Percentiles rank a stretch among this genome's conserved stretches.
Evolutionary conservation across 805 yeast species (phyloP).

Genomic region (Metschnikowia cerradonensis): DNA sequence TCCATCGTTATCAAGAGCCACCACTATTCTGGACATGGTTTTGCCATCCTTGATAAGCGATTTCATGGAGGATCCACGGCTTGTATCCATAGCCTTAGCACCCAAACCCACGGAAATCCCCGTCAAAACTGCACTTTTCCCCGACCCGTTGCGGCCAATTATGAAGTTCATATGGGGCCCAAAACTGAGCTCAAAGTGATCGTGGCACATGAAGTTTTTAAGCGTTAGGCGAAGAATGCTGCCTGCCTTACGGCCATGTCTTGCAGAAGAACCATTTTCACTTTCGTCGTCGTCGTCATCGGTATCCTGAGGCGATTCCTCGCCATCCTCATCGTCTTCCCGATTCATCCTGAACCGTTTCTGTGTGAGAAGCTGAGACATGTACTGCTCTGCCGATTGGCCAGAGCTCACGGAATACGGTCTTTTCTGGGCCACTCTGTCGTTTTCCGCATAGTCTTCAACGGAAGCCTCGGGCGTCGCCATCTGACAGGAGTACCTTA

Average conservation of each 20-base stretch:
- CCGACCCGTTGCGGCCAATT: constrained; percentile 88
- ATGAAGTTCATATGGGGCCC: constrained; percentile 84
- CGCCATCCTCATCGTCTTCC: constrained; percentile 19
- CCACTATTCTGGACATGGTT: constrained; percentile 59
- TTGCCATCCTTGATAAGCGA: constrained; percentile 76
- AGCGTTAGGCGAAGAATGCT: constrained; percentile 60
- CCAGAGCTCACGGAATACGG: constrained; percentile 9
- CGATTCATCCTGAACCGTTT: constrained; percentile 10
- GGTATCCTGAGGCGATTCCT: constrained; percentile 14
- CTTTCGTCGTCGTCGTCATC: constrained; percentile 16
- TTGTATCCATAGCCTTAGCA: constrained; percentile 82
- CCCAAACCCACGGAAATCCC: constrained; percentile 87
- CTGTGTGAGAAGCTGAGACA: constrained; percentile 18
- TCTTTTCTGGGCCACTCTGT: background rate
- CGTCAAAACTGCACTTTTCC: constrained; percentile 83
- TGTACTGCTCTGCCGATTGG: constrained; percentile 18
- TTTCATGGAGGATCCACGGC: constrained; percentile 70
- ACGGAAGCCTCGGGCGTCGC: constrained; percentile 1
- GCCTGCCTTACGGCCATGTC: constrained; percentile 46
- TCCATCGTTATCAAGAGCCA: constrained; percentile 63
- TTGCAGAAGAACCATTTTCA: constrained; percentile 11
- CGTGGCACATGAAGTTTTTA: constrained; percentile 87
- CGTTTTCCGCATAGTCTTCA: background rate
- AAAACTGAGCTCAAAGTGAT: constrained; percentile 65
- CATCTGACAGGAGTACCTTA: background rate